Base-by-base conservation (phyloP, 495 filamentous ascomycete genomes). In the Daldinia decipiens region DNA sequence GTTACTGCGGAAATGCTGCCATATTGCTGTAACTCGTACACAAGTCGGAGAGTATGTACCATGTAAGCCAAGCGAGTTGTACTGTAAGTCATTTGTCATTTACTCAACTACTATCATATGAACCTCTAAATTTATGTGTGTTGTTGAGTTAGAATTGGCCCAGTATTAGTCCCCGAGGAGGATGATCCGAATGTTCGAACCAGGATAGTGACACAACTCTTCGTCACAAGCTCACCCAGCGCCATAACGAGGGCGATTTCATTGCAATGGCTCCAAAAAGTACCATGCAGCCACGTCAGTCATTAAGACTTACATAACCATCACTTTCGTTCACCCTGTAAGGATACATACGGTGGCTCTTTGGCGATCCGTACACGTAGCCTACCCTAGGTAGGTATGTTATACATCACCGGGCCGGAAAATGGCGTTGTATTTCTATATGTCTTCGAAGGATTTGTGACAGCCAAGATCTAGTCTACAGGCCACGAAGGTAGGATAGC, bases 221-320 rank as follows among this genome's bases (percentile, higher is more conserved):
- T 19, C 17, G 9, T 40, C 6, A 3, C 34, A 19, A 17, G 24
- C 13, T 52, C 32, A 21, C n/a, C 34, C 43, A 39, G 27, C 38
- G 19, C 50, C 19, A 31, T 17, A 38, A 11, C 6, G 8, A 17
- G 29, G 3, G 24, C 8, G 15, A 36, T 40, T 19, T 8, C 27
- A 56, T 45, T 68, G 45, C 50, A 47, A 62, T 45, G 19, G 8
- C 57, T 29, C 47, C 45, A 5, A 52, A 50, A 51, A n/a, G 11
- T 39, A 27, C 9, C 7, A 61, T 21, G 7, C 32, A 59, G 47
- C 57, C 57, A 61, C 56, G 56, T 54, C 55, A 45, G 21, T 19
- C n/a, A 38, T 27, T 8, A 38, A 34, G 32, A 47, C 59, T 51
- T 51, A 50, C 51, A 5, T 13, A 51, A 34, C 5, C 34, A 43